Conservation (phyloP, 345 rosid genomes). For the Brassica juncea region DNA sequence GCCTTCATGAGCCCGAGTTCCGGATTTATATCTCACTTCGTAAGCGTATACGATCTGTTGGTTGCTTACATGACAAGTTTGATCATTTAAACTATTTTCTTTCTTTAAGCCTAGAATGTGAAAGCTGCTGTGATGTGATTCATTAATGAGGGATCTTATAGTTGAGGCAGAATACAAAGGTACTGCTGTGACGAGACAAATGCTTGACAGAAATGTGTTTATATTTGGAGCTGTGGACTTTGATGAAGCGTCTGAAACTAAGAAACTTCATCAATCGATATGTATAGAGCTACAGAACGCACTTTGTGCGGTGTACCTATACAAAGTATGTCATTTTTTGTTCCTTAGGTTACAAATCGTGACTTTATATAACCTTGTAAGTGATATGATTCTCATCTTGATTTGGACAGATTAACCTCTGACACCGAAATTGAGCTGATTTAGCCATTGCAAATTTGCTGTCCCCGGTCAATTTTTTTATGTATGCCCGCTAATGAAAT, state of each 20-base stretch:
- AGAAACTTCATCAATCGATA: slow-evolving; percentile 49
- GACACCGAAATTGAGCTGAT: neutral
- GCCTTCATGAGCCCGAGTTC: slow-evolving; percentile 82
- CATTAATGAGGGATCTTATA: slow-evolving; percentile 53
- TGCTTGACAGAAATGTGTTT: slow-evolving; percentile 68
- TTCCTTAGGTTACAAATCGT: slow-evolving; percentile 3
- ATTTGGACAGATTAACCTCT: slow-evolving; percentile 6
- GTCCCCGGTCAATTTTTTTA: neutral
- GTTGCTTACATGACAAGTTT: slow-evolving; percentile 3
- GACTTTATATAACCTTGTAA: neutral
- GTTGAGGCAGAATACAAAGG: slow-evolving; percentile 55
- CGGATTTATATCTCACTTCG: slow-evolving; percentile 69
- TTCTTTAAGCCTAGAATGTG: neutral
- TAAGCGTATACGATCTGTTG: slow-evolving; percentile 32
- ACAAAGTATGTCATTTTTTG: slow-evolving; percentile 47
- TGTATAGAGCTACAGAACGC: slow-evolving; percentile 55
- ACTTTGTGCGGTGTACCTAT: slow-evolving; percentile 59
- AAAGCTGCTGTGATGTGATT: slow-evolving; percentile 16
- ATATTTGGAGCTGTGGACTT: slow-evolving; percentile 72
- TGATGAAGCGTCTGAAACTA: slow-evolving; percentile 46
- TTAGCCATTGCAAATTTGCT: slow-evolving; percentile 12
- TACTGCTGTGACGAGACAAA: slow-evolving; percentile 54
- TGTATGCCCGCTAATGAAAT: neutral
- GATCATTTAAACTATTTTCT: neutral
- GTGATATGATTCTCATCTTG: slow-evolving; percentile 27